These are phyloP conservation scores for Sicyos edulis DNA, from an alignment of 306 rosid species.

Conservation along the genomic window DNA sequence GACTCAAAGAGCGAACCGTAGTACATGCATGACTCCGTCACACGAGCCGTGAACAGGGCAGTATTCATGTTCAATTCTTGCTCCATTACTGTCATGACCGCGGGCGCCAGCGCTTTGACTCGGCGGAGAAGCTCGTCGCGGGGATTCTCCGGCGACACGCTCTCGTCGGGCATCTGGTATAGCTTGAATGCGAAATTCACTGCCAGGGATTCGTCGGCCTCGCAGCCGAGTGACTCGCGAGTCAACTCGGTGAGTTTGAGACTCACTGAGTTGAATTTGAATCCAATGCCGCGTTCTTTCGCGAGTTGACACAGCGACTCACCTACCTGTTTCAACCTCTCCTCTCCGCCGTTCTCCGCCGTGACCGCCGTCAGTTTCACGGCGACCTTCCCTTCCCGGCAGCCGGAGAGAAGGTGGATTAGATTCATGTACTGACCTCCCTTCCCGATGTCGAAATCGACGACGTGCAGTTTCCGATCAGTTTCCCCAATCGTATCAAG, in stretches of 20 bases:
- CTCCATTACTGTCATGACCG: slow-evolving; percentile 61
- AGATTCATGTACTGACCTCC: slow-evolving; percentile 55
- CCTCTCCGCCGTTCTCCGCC: slow-evolving; percentile 38
- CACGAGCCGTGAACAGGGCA: slow-evolving; percentile 70
- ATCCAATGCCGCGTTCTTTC: slow-evolving; percentile 22
- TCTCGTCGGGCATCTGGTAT: slow-evolving; percentile 71
- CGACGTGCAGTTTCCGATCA: slow-evolving; percentile 48
- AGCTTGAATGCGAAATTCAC: slow-evolving; percentile 78
- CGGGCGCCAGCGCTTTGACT: slow-evolving; percentile 54
- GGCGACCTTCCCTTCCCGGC: slow-evolving; percentile 24
- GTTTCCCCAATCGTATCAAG: slow-evolving; percentile 51
- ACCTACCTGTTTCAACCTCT: slow-evolving; percentile 30
- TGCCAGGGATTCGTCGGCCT: slow-evolving; percentile 43
- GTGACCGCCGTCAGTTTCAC: slow-evolving; percentile 49
- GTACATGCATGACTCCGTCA: slow-evolving; percentile 48
- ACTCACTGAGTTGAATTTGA: slow-evolving; percentile 33
- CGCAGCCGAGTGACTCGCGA: slow-evolving; percentile 61
- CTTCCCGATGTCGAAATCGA: slow-evolving; percentile 77
- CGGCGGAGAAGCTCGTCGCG: slow-evolving; percentile 81
- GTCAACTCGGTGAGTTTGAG: slow-evolving; percentile 52
- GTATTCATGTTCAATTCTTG: slow-evolving; percentile 81
- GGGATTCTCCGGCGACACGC: slow-evolving; percentile 83
- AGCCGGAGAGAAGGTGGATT: slow-evolving; percentile 37
- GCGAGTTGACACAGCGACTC: slow-evolving; percentile 40
- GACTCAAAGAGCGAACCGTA: slow-evolving; percentile 59